Percentiles rank a stretch among this genome's conserved stretches.
Conservation (phyloP, 371 early-diverging fungal species). For the Batkoa obscura region DNA sequence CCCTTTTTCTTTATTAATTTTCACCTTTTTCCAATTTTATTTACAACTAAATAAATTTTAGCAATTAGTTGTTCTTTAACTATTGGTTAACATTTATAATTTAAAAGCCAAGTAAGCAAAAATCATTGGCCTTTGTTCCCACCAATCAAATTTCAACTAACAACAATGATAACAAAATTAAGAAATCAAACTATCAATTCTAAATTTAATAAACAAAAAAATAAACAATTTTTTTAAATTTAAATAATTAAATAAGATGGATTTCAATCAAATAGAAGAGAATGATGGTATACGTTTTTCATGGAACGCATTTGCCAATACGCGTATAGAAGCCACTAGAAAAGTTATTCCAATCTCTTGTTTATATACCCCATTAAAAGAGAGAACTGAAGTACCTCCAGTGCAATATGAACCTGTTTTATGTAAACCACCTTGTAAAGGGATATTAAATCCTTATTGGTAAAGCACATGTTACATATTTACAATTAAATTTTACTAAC, state of each 20-base stretch:
- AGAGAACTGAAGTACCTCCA: slow-evolving; percentile 63
- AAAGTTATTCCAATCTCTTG: slow-evolving; percentile 93
- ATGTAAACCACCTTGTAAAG: slow-evolving; percentile 91
- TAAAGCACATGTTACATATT: slow-evolving; percentile 13
- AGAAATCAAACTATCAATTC: no score
- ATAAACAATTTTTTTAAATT: not conserved
- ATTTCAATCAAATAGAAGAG: slow-evolving; percentile 77
- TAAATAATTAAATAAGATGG: slow-evolving; percentile 22
- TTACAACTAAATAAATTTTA: no score
- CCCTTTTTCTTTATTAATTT: no score
- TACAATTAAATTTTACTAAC: no score
- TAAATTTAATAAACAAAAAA: no score
- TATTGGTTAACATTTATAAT: no score
- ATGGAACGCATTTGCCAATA: slow-evolving; percentile 98
- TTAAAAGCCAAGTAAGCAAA: no score
- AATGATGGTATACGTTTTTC: slow-evolving; percentile 91
- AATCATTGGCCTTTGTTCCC: no score
- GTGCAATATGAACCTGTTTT: slow-evolving; percentile 94
- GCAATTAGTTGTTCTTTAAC: no score
- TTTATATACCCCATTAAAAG: slow-evolving; percentile 94
- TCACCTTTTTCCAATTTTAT: no score
- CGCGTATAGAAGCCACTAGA: slow-evolving; percentile 80
- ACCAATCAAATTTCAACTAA: no score
- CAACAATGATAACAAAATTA: no score
- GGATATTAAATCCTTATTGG: slow-evolving; percentile 97